A percentile compares a stretch with the other conserved stretches of the same genome.
These are phyloP conservation scores for Penicillium sp. DNA, from an alignment of 2,329 filamentous ascomycete genomes.

Conservation along the genomic window DNA sequence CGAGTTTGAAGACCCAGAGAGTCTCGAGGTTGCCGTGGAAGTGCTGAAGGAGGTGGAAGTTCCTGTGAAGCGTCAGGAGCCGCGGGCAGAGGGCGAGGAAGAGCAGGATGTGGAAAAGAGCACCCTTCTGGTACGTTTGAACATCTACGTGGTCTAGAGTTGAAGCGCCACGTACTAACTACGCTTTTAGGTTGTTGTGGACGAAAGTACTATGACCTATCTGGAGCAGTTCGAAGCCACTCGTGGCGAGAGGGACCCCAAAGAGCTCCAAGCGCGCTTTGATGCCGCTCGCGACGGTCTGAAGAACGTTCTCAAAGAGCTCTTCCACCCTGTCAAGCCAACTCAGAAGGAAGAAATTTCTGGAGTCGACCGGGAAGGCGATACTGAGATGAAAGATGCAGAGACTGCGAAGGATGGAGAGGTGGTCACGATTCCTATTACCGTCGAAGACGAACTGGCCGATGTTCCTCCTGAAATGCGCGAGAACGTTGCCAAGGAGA, in stretches of 20 bases:
- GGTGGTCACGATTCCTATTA: constrained; percentile 85
- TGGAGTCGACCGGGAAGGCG: constrained; percentile 64
- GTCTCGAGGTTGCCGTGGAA: constrained; percentile 80
- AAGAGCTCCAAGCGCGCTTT: constrained; percentile 66
- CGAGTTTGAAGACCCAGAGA: constrained; percentile 89
- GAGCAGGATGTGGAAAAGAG: constrained; percentile 64
- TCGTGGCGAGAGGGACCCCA: constrained; percentile 63
- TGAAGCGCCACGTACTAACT: constrained; percentile 15
- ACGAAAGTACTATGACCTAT: constrained; percentile 80
- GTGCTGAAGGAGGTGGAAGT: constrained; percentile 80
- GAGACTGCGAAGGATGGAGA: constrained; percentile 64
- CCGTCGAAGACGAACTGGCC: constrained; percentile 86
- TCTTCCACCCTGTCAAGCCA: constrained; percentile 67
- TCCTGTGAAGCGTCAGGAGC: constrained; percentile 72
- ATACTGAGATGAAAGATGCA: constrained; percentile 68
- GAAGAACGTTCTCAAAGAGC: constrained; percentile 66
- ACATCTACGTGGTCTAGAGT: neutral
- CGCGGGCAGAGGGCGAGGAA: constrained; percentile 45
- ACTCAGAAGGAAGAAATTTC: constrained; percentile 49
- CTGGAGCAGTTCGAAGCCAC: constrained; percentile 77
- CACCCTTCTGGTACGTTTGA: constrained; percentile 61
- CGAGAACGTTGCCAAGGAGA: constrained; percentile 90
- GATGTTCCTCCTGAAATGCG: constrained; percentile 97
- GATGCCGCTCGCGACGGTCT: constrained; percentile 70
- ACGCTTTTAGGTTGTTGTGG: constrained; percentile 63